A percentile compares a stretch with the other conserved stretches of the same genome.
phyloP scores from a whole-genome alignment of 495 filamentous ascomycete genomes.

The Staphylotrichum tortipilum region DNA sequence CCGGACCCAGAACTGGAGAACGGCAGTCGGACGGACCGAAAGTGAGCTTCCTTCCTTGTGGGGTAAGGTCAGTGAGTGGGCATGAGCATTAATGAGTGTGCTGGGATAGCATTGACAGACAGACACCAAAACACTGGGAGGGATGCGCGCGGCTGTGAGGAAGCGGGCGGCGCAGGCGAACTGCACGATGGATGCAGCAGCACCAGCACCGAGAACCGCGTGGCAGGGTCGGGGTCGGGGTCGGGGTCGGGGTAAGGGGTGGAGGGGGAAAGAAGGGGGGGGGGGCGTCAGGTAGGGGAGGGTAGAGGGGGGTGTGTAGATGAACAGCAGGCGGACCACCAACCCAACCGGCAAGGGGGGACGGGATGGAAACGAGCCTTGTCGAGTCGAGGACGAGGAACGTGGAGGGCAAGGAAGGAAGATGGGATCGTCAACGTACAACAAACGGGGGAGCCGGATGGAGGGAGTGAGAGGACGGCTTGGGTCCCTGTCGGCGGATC shows the following conservation, averaged over 20 bases:
- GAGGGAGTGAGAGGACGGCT: constrained; percentile 6
- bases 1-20: constrained; percentile 25
- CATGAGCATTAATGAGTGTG: constrained; percentile 37
- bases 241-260: too few species aligned
- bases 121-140: constrained; percentile 33
- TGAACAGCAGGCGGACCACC: constrained; percentile 18
- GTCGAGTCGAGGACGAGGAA: constrained; percentile 18
- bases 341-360: constrained; percentile 26
- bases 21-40: constrained; percentile 41
- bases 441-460: constrained; percentile 15
- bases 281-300: too few species aligned
- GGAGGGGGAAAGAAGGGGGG: too few species aligned
- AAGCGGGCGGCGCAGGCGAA: constrained; percentile 27
- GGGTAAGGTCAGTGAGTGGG: constrained; percentile 32
- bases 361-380: constrained; percentile 23
- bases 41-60: constrained; percentile 34
- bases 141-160: constrained; percentile 37
- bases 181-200: constrained; percentile 32
- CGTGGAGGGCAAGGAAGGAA: constrained; percentile 25
- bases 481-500: not conserved
- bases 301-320: constrained; percentile 8
- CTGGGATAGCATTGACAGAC: constrained; percentile 35
- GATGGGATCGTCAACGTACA: constrained; percentile 26
- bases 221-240: constrained; percentile 33
- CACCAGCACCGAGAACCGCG: constrained; percentile 25